These are phyloP conservation scores for Penicillium verhagenii DNA, from an alignment of 495 filamentous ascomycete genomes.

Conservation along the genomic window DNA sequence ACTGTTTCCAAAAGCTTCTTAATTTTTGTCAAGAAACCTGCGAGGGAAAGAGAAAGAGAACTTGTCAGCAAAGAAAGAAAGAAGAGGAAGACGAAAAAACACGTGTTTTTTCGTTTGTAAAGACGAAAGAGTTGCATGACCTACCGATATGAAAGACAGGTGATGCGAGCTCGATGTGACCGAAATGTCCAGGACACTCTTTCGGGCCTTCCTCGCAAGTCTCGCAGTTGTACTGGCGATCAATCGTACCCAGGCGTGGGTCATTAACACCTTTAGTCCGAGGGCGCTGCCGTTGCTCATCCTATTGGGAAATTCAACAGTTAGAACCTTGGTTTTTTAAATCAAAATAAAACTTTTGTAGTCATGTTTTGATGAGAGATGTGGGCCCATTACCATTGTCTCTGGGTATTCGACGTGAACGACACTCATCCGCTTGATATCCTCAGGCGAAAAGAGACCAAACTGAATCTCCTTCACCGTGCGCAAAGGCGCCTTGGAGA, in stretches of 20 bases:
- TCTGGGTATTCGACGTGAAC: conserved; percentile 90
- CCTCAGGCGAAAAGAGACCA: conserved; percentile 91
- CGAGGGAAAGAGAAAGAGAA: conserved; percentile 28
- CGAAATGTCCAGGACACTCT: conserved; percentile 96
- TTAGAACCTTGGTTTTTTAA: neutral
- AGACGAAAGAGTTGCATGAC: neutral
- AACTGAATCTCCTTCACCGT: conserved; percentile 98
- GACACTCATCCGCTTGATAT: conserved; percentile 97
- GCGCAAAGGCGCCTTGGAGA: conserved; percentile 93
- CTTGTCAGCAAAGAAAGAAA: neutral
- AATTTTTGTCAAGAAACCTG: conserved; percentile 92
- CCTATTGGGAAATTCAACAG: conserved; percentile 42
- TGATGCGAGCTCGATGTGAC: conserved; percentile 92
- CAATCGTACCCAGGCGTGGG: conserved; percentile 89
- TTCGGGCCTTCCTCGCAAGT: conserved; percentile 93
- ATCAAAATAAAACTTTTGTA: neutral
- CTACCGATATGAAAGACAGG: conserved; percentile 85
- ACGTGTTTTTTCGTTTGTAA: neutral
- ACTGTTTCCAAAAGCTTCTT: conserved; percentile 98
- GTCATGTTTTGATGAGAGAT: neutral
- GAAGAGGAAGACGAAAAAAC: no score
- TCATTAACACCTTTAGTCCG: conserved; percentile 90
- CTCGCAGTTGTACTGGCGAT: conserved; percentile 87
- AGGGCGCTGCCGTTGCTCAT: conserved; percentile 83
- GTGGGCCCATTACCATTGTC: conserved; percentile 71